These are phyloP conservation scores for Chaetomiaceae sp. DNA, from an alignment of 2,329 filamentous ascomycete genomes.

Conservation along the genomic window DNA sequence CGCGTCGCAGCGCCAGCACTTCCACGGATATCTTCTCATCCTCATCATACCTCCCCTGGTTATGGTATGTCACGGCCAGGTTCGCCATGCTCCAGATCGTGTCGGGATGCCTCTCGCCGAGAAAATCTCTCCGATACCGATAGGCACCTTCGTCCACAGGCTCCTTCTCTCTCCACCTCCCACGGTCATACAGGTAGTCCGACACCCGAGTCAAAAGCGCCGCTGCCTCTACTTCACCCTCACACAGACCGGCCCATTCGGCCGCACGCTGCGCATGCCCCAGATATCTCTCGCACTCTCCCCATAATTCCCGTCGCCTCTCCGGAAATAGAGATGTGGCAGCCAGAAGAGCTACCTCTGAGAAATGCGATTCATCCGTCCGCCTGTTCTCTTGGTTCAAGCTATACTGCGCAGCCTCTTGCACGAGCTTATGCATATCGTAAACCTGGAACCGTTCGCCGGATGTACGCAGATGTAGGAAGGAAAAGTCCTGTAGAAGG, in stretches of 20 bases:
- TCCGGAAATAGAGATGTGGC: conserved; percentile 22
- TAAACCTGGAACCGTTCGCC: conserved; percentile 12
- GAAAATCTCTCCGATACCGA: conserved; percentile 2
- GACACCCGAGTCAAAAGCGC: conserved; percentile 18
- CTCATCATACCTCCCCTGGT: too few species aligned
- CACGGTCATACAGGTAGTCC: conserved; percentile 21
- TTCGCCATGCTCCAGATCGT: too few species aligned
- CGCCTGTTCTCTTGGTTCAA: conserved; percentile 4
- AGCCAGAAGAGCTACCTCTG: conserved; percentile 20
- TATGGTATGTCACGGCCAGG: too few species aligned
- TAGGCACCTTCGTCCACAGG: conserved; percentile 17
- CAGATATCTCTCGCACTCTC: conserved; percentile 25
- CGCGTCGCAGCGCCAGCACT: too few species aligned
- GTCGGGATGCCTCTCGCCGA: conserved; percentile 1
- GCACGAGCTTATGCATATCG: conserved; percentile 30
- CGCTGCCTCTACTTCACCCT: conserved; percentile 8
- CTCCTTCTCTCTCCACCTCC: conserved; percentile 25
- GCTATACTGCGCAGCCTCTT: conserved; percentile 25
- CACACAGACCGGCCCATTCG: conserved; percentile 23
- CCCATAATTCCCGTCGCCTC: conserved; percentile 17
- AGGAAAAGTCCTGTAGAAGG: conserved; percentile 31
- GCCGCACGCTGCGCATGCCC: conserved; percentile 25
- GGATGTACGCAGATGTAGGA: conserved; percentile 19
- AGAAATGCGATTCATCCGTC: conserved; percentile 22
- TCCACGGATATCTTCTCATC: too few species aligned